Evolutionary conservation across 257 asterid genomes (phyloP).

Genomic region (Nicotiana benthamiana): DNA sequence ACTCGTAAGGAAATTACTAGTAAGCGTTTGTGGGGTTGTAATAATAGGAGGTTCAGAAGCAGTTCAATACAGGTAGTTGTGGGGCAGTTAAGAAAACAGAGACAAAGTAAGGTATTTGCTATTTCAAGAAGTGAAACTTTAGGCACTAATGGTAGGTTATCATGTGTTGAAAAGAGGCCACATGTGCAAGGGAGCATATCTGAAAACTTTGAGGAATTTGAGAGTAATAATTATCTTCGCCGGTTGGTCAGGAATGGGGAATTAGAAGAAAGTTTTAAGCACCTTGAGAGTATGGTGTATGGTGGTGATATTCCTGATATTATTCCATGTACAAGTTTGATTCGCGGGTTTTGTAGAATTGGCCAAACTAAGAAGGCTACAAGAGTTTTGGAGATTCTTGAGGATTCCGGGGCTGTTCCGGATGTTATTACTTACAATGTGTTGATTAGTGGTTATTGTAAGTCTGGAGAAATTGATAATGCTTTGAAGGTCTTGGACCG

Average conservation of each 20-base stretch:
- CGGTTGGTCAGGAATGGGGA: conserved; percentile 58
- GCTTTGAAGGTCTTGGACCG: conserved; percentile 57
- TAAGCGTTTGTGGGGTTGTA: not conserved
- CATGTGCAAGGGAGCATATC: conserved; percentile 16
- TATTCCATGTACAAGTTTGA: conserved; percentile 62
- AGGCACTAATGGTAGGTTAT: conserved; percentile 38
- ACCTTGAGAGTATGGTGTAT: conserved; percentile 60
- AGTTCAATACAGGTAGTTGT: conserved; percentile 4
- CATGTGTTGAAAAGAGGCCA: conserved; percentile 18
- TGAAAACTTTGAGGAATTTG: conserved; percentile 48
- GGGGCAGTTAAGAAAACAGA: conserved; percentile 20
- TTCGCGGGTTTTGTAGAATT: conserved; percentile 62
- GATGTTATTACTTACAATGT: conserved; percentile 88
- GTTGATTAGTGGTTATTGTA: conserved; percentile 75
- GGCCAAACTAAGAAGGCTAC: conserved; percentile 64
- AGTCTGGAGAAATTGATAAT: conserved; percentile 56
- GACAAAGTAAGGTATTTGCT: conserved; percentile 34
- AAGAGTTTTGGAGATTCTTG: conserved; percentile 62
- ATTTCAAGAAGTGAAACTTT: conserved; percentile 36
- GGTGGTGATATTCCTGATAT: conserved; percentile 73
- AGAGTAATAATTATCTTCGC: conserved; percentile 61
- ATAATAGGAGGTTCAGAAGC: not conserved
- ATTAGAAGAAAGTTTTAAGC: conserved; percentile 62
- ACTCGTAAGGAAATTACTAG: conserved; percentile 9
- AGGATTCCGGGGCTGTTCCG: conserved; percentile 78